These are phyloP conservation scores for Penicillium fuscoglaucum DNA, from an alignment of 2,329 filamentous ascomycete species.

Conservation along the genomic window DNA sequence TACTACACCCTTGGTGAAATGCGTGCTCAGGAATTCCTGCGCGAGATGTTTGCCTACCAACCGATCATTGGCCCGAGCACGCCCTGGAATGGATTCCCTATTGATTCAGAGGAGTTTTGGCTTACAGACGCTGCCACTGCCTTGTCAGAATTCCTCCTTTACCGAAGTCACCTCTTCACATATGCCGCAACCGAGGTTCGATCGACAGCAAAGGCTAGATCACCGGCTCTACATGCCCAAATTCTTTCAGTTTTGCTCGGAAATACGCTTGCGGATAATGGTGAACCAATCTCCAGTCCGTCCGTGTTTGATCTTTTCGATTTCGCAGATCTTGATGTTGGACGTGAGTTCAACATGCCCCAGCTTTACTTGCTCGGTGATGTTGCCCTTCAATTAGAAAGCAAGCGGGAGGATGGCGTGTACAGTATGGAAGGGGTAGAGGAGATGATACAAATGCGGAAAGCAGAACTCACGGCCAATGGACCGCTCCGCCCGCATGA, in stretches of 20 bases:
- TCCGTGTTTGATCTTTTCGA: slow-evolving; percentile 93
- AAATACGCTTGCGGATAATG: slow-evolving; percentile 63
- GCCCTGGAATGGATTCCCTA: slow-evolving; percentile 70
- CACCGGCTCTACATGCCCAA: slow-evolving; percentile 68
- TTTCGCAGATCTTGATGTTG: slow-evolving; percentile 70
- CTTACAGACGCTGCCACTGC: slow-evolving; percentile 65
- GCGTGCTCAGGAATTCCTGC: slow-evolving; percentile 75
- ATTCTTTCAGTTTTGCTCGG: slow-evolving; percentile 73
- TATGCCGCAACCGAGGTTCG: slow-evolving; percentile 86
- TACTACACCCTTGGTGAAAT: slow-evolving; percentile 75
- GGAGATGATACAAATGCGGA: slow-evolving; percentile 66
- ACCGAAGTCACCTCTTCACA: slow-evolving; percentile 75
- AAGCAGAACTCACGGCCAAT: slow-evolving; percentile 36
- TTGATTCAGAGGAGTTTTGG: slow-evolving; percentile 66
- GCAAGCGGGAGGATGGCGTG: slow-evolving; percentile 52
- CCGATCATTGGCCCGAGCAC: slow-evolving; percentile 67
- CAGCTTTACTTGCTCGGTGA: slow-evolving; percentile 62
- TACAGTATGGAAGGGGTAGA: slow-evolving; percentile 71
- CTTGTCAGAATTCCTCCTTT: slow-evolving; percentile 73
- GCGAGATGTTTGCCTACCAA: slow-evolving; percentile 71
- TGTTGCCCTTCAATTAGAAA: slow-evolving; percentile 66
- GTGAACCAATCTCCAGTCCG: slow-evolving; percentile 65
- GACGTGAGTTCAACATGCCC: slow-evolving; percentile 50
- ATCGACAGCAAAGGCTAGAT: slow-evolving; percentile 67
- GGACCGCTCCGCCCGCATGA: slow-evolving; percentile 49